These are phyloP conservation scores for Colletotrichum higginsianum DNA, from an alignment of 2,329 filamentous ascomycete genomes.

Conservation along the genomic window DNA sequence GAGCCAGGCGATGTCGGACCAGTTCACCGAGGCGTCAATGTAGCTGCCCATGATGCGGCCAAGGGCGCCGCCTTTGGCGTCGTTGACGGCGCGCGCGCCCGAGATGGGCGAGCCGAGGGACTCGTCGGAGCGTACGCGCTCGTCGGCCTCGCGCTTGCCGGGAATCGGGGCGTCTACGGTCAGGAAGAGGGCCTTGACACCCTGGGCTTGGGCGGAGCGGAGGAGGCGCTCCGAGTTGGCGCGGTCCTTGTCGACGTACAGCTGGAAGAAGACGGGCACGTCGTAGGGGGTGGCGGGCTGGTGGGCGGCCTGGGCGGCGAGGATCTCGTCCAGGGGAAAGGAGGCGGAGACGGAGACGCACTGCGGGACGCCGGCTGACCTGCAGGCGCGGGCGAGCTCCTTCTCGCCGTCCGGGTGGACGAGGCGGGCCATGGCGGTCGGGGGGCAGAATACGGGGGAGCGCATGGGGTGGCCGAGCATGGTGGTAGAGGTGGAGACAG, in stretches of 20 bases:
- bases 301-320: constrained; percentile 32
- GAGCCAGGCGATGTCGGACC: constrained; percentile 78
- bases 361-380: constrained; percentile 66
- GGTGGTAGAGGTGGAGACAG: constrained; percentile 63
- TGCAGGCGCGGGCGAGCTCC: constrained; percentile 40
- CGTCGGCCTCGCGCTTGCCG: constrained; percentile 67
- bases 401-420: constrained; percentile 76
- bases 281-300: constrained; percentile 45
- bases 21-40: constrained; percentile 71
- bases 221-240: constrained; percentile 66
- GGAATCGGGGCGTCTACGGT: constrained; percentile 72
- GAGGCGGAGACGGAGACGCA: constrained; percentile 75
- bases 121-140: constrained; percentile 64
- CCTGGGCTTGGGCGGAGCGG: constrained; percentile 59
- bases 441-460: constrained; percentile 74
- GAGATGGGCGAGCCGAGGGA: constrained; percentile 64
- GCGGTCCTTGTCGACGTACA: constrained; percentile 73
- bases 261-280: constrained; percentile 67
- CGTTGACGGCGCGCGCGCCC: constrained; percentile 64
- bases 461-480: constrained; percentile 68
- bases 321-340: constrained; percentile 69
- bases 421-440: constrained; percentile 75
- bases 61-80: constrained; percentile 68
- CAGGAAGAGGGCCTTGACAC: constrained; percentile 68
- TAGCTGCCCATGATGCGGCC: constrained; percentile 69